These are phyloP conservation scores for Yamadazyma sp. DNA, from an alignment of 805 yeast genomes.

Conservation along the genomic window DNA sequence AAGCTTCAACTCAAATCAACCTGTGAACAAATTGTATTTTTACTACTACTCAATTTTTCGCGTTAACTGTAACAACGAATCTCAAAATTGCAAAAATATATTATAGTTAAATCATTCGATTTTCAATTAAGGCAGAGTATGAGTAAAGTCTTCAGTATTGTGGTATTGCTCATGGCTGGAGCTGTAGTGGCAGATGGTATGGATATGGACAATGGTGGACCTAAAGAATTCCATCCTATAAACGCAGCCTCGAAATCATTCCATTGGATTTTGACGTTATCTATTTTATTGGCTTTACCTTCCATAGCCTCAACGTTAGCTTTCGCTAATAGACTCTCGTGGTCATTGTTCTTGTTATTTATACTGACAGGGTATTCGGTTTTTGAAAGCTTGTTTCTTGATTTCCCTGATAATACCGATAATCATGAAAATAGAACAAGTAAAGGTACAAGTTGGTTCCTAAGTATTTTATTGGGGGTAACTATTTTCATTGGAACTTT, in stretches of 20 bases:
- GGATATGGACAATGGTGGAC: constrained; percentile 22
- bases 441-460: constrained; percentile 65
- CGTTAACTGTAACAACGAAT: too few species aligned
- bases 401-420: constrained; percentile 58
- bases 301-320: constrained; percentile 54
- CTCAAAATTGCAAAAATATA: too few species aligned
- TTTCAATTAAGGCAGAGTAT: too few species aligned
- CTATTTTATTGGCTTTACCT: constrained; percentile 50
- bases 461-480: constrained; percentile 44
- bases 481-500: constrained; percentile 54
- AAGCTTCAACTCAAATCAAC: too few species aligned
- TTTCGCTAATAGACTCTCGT: constrained; percentile 48
- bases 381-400: constrained; percentile 53
- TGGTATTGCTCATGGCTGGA: neutral
- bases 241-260: constrained; percentile 53
- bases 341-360: constrained; percentile 46
- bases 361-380: constrained; percentile 48
- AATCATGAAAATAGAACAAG: constrained; percentile 69
- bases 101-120: too few species aligned
- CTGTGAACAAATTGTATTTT: too few species aligned
- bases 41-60: too few species aligned
- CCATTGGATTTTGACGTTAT: constrained; percentile 61
- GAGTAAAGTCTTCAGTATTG: neutral
- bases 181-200: constrained; percentile 1
- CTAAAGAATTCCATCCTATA: constrained; percentile 40